Evolutionary conservation across 192 early-diverging fungal species (phyloP).

Genomic region (Coemansia sp.): DNA sequence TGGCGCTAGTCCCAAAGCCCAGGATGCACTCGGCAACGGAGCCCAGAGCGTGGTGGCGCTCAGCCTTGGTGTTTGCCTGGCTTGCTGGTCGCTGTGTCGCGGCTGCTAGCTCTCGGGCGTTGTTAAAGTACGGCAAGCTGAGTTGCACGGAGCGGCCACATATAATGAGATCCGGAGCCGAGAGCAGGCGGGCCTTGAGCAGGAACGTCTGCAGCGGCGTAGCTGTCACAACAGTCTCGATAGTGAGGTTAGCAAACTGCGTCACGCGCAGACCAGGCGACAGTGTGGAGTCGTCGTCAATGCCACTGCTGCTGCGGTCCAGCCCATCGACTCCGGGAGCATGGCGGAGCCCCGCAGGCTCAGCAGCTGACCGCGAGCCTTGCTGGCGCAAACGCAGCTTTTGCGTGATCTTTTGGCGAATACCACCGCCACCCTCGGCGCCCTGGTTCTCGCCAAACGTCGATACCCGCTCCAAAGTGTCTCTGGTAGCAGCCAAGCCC

Average conservation of each 20-base stretch:
- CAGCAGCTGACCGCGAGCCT: conserved; percentile 4
- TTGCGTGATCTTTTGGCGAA: conserved; percentile 28
- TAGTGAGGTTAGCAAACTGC: conserved; percentile 28
- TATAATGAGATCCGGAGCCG: conserved; percentile 24
- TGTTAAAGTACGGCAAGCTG: conserved; percentile 28
- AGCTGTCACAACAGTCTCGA: conserved; percentile 37
- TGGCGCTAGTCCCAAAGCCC: conserved; percentile 45
- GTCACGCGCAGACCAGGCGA: conserved; percentile 24
- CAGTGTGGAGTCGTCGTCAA: not conserved
- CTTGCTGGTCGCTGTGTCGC: conserved; percentile 13
- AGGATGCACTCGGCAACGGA: conserved; percentile 40
- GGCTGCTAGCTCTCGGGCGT: conserved; percentile 19
- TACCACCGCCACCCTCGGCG: conserved; percentile 8
- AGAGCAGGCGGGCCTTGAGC: conserved; percentile 24
- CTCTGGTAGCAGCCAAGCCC: not conserved
- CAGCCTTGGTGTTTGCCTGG: conserved; percentile 25
- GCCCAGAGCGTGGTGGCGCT: conserved; percentile 42
- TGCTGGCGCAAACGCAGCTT: conserved; percentile 32
- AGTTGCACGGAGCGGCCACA: conserved; percentile 36
- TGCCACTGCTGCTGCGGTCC: not conserved
- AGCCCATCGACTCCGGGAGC: not conserved
- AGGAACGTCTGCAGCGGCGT: conserved; percentile 47
- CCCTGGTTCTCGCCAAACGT: not conserved
- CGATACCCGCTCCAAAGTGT: not conserved
- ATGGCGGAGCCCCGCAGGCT: not conserved